Evolutionary conservation across 2,329 filamentous ascomycete genomes (phyloP).

Genomic region (Colletotrichum musae): DNA sequence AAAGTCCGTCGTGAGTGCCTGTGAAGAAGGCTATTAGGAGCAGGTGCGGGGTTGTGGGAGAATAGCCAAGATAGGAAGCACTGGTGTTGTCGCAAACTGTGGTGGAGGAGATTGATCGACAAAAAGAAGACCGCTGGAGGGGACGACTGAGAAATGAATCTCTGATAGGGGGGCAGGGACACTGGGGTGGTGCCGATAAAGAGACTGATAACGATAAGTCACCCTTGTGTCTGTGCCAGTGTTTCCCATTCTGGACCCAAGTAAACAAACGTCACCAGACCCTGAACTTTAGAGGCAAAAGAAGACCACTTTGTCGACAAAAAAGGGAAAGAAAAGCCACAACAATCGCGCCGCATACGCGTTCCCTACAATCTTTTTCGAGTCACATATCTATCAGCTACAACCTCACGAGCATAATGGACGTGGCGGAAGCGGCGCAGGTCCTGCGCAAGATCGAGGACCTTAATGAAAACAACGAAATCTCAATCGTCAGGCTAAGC

Average conservation of each 20-base stretch:
- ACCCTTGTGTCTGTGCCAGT: neutral
- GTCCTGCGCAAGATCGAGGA: constrained; percentile 65
- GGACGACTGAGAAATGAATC: constrained; percentile 3
- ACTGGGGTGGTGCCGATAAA: neutral
- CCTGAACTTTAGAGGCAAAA: constrained; percentile 3
- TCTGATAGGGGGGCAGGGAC: constrained; percentile 9
- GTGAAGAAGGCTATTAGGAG: neutral
- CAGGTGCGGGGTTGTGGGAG: constrained; percentile 13
- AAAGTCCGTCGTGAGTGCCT: neutral
- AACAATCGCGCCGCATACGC: neutral
- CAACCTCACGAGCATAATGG: constrained; percentile 46
- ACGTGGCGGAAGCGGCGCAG: constrained; percentile 51
- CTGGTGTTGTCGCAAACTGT: constrained; percentile 23
- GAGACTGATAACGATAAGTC: constrained; percentile 8
- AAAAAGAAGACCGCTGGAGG: constrained; percentile 3
- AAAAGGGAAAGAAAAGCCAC: too few species aligned
- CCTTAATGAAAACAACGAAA: constrained; percentile 70
- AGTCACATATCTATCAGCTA: neutral
- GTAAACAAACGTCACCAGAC: constrained; percentile 55
- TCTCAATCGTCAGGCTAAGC: constrained; percentile 83
- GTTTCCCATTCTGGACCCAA: constrained; percentile 50
- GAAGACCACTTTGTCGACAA: neutral
- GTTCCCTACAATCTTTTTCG: neutral
- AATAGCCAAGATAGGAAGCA: neutral
- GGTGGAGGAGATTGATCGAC: constrained; percentile 30